Evolutionary conservation across 306 rosid genomes (phyloP).

Genomic region (Albizia julibrissin): DNA sequence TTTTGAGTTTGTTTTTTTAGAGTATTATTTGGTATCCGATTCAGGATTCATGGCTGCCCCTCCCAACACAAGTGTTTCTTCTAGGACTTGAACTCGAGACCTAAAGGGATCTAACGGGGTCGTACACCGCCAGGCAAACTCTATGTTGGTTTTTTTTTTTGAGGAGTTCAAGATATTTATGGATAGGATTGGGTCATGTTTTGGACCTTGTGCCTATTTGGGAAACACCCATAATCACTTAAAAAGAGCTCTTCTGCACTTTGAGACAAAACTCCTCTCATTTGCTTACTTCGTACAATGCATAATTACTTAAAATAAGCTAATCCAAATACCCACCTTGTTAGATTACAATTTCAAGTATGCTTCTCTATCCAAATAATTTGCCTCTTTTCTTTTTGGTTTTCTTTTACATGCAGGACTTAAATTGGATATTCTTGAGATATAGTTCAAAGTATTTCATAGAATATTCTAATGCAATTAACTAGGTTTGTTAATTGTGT

Average conservation of each 20-base stretch:
- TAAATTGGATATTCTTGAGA: background rate
- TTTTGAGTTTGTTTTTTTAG: no score
- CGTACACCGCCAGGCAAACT: no score
- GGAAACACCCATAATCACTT: no score
- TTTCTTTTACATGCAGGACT: background rate
- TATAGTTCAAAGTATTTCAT: slow-evolving; percentile 10
- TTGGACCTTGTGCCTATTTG: background rate
- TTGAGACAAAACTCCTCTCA: no score
- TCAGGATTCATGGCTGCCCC: no score
- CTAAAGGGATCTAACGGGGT: no score
- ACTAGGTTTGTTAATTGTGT: slow-evolving; percentile 26
- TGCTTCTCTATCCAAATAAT: slow-evolving; percentile 16
- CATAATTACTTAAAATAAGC: no score
- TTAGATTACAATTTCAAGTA: slow-evolving; percentile 26
- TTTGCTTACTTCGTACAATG: no score
- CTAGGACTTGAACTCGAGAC: no score
- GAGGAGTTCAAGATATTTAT: background rate
- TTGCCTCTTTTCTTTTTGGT: background rate
- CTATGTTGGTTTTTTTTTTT: background rate
- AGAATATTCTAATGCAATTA: slow-evolving; percentile 14
- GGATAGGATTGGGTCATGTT: background rate
- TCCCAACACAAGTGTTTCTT: no score
- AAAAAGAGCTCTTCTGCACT: no score
- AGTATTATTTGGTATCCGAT: no score
- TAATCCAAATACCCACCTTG: background rate